A percentile compares a stretch with the other conserved stretches of the same genome.
phyloP scores from a whole-genome alignment of 2,329 filamentous ascomycete species.

The Orbilia blumenaviensis region DNA sequence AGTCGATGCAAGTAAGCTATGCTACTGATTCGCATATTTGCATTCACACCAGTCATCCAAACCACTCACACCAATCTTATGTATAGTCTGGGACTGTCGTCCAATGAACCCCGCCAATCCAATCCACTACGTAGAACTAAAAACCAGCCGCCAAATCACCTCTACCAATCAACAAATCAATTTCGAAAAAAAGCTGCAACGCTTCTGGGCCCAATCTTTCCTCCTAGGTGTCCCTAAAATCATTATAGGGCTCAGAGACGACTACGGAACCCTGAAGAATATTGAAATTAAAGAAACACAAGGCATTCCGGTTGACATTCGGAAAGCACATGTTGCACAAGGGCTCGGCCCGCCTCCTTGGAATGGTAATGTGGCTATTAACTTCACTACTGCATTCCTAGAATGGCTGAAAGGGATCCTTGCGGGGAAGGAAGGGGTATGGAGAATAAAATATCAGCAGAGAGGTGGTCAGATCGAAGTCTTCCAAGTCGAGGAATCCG shows the following conservation, averaged over 20 bases:
- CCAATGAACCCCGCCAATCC: slow-evolving; percentile 72
- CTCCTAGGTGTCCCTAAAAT: slow-evolving; percentile 91
- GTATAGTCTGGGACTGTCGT: slow-evolving; percentile 81
- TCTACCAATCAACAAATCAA: slow-evolving; percentile 74
- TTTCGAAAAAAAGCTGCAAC: slow-evolving; percentile 89
- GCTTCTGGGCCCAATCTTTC: slow-evolving; percentile 97
- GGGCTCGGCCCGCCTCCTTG: slow-evolving; percentile 66
- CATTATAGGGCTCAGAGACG: slow-evolving; percentile 84
- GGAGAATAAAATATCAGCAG: slow-evolving; percentile 76
- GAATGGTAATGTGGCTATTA: slow-evolving; percentile 94
- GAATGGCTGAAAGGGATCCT: slow-evolving; percentile 74
- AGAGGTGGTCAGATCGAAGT: slow-evolving; percentile 75
- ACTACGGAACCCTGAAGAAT: slow-evolving; percentile 74
- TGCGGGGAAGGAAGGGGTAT: slow-evolving; percentile 75
- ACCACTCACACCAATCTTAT: background rate
- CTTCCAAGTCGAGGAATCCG: slow-evolving; percentile 75
- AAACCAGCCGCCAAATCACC: slow-evolving; percentile 80
- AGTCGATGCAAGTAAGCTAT: slow-evolving; percentile 79
- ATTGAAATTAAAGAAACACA: slow-evolving; percentile 83
- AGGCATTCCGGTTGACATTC: slow-evolving; percentile 78
- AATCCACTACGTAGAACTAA: slow-evolving; percentile 93
- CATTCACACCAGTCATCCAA: background rate
- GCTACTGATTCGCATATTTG: background rate
- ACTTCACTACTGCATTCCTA: slow-evolving; percentile 81
- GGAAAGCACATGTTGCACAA: slow-evolving; percentile 62